phyloP scores from a whole-genome alignment of 345 rosid genomes.

The Excoecaria agallocha region DNA sequence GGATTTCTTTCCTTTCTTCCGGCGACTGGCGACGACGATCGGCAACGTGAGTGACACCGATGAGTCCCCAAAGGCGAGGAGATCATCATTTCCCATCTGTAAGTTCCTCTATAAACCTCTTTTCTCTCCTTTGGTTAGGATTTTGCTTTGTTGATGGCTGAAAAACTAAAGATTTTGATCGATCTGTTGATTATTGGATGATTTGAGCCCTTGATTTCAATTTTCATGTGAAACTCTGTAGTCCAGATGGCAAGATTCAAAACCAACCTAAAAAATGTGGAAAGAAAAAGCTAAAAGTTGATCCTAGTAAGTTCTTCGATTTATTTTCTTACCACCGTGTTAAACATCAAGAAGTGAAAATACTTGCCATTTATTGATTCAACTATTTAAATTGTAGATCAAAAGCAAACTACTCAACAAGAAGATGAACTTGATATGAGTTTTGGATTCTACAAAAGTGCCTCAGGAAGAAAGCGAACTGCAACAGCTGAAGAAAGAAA shows the following conservation, averaged over 20 bases:
- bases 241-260: conserved; percentile 39
- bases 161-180: no score
- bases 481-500: conserved; percentile 80
- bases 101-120: no score
- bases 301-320: conserved; percentile 54
- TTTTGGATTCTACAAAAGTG: conserved; percentile 68
- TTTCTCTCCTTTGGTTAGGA: no score
- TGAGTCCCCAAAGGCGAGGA: no score
- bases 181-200: no score
- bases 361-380: conserved; percentile 16
- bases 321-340: neutral
- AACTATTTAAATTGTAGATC: conserved; percentile 34
- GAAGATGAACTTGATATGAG: conserved; percentile 51
- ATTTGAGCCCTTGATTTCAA: no score
- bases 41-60: no score
- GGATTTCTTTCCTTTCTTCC: no score
- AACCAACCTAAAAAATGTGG: conserved; percentile 52
- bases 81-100: no score
- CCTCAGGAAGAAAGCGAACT: conserved; percentile 72
- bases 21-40: no score
- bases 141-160: no score
- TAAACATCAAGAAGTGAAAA: conserved; percentile 8
- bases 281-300: conserved; percentile 62
- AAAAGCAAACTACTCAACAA: conserved; percentile 34
- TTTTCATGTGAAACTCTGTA: conserved; percentile 27